These are phyloP conservation scores for Erysimum pusillum DNA, from an alignment of 441 rosid genomes.

Conservation along the genomic window DNA sequence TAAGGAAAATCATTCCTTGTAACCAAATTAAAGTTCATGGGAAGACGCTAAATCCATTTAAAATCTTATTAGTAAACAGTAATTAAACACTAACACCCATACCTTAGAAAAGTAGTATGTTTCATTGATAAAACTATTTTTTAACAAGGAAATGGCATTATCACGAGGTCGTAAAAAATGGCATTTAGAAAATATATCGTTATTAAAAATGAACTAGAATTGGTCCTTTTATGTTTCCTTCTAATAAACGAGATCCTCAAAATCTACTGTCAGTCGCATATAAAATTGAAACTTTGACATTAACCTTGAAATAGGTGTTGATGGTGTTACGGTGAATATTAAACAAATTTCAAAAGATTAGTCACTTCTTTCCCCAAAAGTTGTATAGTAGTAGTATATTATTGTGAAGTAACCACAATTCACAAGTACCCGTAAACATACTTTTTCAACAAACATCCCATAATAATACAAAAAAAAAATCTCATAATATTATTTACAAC, in stretches of 20 bases:
- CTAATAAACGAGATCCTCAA: too few species aligned
- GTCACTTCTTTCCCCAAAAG: background rate
- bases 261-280: too few species aligned
- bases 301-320: background rate
- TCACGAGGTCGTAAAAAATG: too few species aligned
- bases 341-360: too few species aligned
- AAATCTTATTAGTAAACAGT: background rate
- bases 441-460: conserved; percentile 1
- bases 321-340: background rate
- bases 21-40: too few species aligned
- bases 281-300: too few species aligned
- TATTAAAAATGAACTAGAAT: too few species aligned
- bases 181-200: too few species aligned
- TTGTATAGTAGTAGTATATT: too few species aligned
- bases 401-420: conserved; percentile 14
- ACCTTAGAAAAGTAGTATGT: background rate
- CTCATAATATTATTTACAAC: background rate
- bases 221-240: too few species aligned
- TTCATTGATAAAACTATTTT: background rate
- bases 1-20: too few species aligned
- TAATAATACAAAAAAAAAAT: too few species aligned
- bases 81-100: background rate
- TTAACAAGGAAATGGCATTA: background rate
- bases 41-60: background rate
- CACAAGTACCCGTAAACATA: conserved; percentile 13